These are phyloP conservation scores for Diaporthe humulicola DNA, from an alignment of 2,329 filamentous ascomycete genomes.

Conservation along the genomic window DNA sequence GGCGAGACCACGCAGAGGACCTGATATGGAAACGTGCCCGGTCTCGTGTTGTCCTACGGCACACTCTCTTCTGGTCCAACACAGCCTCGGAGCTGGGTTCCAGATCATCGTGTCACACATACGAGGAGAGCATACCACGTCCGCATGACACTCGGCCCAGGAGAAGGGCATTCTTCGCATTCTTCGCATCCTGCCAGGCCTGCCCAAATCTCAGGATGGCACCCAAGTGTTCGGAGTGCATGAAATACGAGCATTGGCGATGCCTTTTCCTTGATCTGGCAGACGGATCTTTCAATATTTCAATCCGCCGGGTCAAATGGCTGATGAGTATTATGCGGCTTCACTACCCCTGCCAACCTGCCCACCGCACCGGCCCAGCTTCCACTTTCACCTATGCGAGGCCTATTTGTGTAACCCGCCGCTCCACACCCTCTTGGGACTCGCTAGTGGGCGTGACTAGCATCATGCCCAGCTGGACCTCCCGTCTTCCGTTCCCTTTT, in stretches of 20 bases:
- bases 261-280: neutral
- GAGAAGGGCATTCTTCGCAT: neutral
- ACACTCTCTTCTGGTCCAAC: neutral
- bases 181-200: too few relatives aligned
- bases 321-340: neutral
- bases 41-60: neutral
- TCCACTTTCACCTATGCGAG: conserved; percentile 11
- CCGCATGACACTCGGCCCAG: neutral
- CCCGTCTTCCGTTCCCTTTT: neutral
- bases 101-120: neutral
- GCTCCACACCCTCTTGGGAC: neutral
- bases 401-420: conserved; percentile 1
- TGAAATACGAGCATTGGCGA: conserved; percentile 22
- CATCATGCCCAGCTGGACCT: conserved; percentile 9
- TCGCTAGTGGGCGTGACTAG: neutral
- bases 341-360: neutral
- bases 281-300: neutral
- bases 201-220: neutral
- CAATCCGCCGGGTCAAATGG: neutral
- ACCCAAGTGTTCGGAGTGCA: neutral
- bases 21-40: neutral
- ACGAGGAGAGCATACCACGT: neutral
- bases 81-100: neutral
- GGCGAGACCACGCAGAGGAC: neutral
- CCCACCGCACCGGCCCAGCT: neutral